Evolutionary conservation across 2,329 filamentous ascomycete species (phyloP), one percentile per base, ranked within the genome.

Genomic region (Fusarium miscanthi): DNA sequence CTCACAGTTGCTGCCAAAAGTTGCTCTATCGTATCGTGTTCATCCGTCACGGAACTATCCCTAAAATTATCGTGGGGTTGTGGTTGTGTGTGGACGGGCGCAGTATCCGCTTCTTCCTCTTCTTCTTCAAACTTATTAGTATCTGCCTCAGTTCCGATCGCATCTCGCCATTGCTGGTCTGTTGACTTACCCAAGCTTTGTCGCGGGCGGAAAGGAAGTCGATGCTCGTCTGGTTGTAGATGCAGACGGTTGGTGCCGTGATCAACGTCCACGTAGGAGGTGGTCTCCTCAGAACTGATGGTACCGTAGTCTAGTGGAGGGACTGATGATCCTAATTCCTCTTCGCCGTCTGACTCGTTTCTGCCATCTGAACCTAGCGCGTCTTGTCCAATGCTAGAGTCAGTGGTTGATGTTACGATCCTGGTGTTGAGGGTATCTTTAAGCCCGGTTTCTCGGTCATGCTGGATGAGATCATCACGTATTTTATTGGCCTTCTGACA

Each of bases 1-100:
- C 70, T 73, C 41, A 72, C 70, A 48, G 25, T 45, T 46, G 56
- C 37, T 43, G 43, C 27, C 40, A 38, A 41, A 38, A 35, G 49
- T 43, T 41, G 53, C 19, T 49, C 49, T n/a, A n/a, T 19, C 25
- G 51, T 16, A 11, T 25, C 33, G 23, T 21, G 27, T 30, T 48
- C 54, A 25, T 67, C 40, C 43, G 45, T 54, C 43, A 51, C 45
- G 23, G 37, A 37, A 42, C 31, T 27, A 25, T 46, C 49, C 25
- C 56, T 38, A 35, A 37, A 38, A 12, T 13, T 52, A 23, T 60
- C 49, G 27, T n/a, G 23, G 19, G 53, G 31, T 43, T 49, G 49
- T 63, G 62, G 31, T 43, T 49, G 49, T 63, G 62, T 49, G 46
- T 54, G 43, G 31, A 57, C 23, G 16, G 58, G 45, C 19, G 19